A percentile compares a stretch with the other conserved stretches of the same genome.
phyloP scores from a whole-genome alignment of 1,284 basidiomycete species.

The Tilletia caries region DNA sequence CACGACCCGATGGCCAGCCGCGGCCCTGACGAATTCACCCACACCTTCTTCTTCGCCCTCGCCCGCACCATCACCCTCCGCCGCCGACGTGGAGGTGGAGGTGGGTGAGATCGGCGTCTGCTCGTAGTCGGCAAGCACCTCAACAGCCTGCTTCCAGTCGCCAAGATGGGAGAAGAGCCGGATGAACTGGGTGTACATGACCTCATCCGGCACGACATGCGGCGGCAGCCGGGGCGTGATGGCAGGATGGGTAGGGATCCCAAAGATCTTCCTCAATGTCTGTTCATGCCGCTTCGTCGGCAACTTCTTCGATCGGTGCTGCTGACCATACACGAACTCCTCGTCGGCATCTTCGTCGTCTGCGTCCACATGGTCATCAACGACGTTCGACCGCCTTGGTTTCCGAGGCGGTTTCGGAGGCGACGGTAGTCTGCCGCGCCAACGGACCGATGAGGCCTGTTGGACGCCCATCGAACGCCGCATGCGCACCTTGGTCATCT shows the following conservation, averaged over 20 bases:
- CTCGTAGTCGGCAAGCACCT: slow-evolving; percentile 8
- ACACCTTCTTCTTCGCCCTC: background rate
- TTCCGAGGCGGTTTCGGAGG: no score
- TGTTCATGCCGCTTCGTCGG: no score
- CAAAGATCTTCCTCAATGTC: background rate
- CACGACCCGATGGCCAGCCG: background rate
- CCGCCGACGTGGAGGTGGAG: background rate
- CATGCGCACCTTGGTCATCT: background rate
- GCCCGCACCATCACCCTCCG: background rate
- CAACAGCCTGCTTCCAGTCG: slow-evolving; percentile 10
- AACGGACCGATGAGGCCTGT: background rate
- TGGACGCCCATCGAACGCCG: background rate
- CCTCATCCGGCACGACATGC: background rate
- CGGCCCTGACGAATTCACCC: background rate
- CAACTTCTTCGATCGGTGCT: no score
- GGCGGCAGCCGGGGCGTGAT: background rate
- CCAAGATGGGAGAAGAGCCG: slow-evolving; percentile 1
- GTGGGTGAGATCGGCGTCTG: background rate
- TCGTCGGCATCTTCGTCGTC: no score
- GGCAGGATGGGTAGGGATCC: slow-evolving; percentile 2
- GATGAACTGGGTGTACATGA: slow-evolving; percentile 3
- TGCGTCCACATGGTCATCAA: no score
- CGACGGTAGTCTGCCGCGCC: no score
- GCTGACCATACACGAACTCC: no score
- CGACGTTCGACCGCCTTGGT: no score